Base-by-base conservation (phyloP, 2,329 filamentous ascomycete species). In the Triangularia verruculosa region DNA sequence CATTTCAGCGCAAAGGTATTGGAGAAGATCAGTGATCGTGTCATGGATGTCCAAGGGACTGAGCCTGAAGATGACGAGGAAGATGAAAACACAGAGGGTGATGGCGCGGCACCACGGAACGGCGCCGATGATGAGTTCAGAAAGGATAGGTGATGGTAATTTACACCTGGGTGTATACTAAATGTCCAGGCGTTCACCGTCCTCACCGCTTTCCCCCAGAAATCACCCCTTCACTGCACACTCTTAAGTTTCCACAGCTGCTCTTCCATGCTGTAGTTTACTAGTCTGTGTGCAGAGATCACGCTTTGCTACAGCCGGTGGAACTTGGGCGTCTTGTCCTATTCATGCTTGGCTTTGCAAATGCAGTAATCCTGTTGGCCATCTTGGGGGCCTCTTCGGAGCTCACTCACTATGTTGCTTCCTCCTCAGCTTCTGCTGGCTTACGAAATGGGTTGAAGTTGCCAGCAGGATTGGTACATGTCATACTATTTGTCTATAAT, bases 271-370 rank as follows among this genome's bases (percentile, higher is more conserved):
- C 87, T 86, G 86, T 93, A 91, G 88, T 89, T 47, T 88, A 95
- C 93, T 88, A 95, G 93, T 97, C 93, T 91, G 87, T 88, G 90
- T 96, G 93, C 93, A 91, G 83, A 97, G 83, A 97, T 84, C 64
- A 78, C 85, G 76, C 79, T 77, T 77, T 75, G 70, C 71, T 73
- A 73, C 70, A 70, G 75, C 78, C 77, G 74, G 77, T 78, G 76
- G 73, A 72, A 65, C 69, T 71, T 69, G 71, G 51, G 77, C 84
- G 84, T 86, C 81, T 85, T 86, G 84, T 71, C 68, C 61, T 64
- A 64, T 64, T 68, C 69, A 66, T 69, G 64, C 57, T 60, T 63
- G 69, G 77, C 75, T 69, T 71, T 72, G 72, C 74, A 71, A 71
- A 74, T 71, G 72, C 62, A 70, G 77, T 76, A 74, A 70, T 66